Evolutionary conservation across 352 stramenopile species (phyloP), one percentile per base, ranked within the genome.

Genomic region (Phytophthora vignae): DNA sequence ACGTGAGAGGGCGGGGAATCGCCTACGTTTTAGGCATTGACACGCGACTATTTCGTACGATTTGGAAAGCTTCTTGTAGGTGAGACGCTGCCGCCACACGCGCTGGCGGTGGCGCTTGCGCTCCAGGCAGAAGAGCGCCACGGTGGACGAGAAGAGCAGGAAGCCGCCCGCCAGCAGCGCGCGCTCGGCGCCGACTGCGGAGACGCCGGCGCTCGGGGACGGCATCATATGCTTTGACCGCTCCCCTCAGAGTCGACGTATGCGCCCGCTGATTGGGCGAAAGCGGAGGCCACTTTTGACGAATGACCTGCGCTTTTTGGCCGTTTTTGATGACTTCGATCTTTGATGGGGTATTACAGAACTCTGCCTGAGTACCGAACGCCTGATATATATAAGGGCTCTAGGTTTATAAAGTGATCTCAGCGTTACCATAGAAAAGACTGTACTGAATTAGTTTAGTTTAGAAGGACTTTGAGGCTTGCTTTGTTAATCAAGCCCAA

Each of bases 41-140:
- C 7, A 7, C 3, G 27, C 27, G 27, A 8, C 27, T 46, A 49
- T 25, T 36, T 33, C 61, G 48, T 31, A 96, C 89, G 84, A 85
- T 71, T 93, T 92, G 60, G 87, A 95, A 65, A 96, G 87, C 73
- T 95, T 94, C 77, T 96, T 96, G 77, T 92, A 89, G 7, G 82
- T 91, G 25, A 96, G 77, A 48, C 88, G 85, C 70, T 90, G 73
- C 21, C 82, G 87, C 89, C 89, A 96, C 55, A 81, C 71, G 36
- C 80, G 78, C 62, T 94, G 77, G 17, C 89, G 85, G 60, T 86
- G 75, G 55, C 81, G 79, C 73, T 96, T 93, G 57, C 87, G 84
- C 50, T 82, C 77, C 25, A 88, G 69, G 48, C 84, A 94, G 48
- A 94, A 69, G 36, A 91, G 69, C 71, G 81, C 76, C 27, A 94